Conservation (phyloP, 345 rosid species). For the Linum lewisii region DNA sequence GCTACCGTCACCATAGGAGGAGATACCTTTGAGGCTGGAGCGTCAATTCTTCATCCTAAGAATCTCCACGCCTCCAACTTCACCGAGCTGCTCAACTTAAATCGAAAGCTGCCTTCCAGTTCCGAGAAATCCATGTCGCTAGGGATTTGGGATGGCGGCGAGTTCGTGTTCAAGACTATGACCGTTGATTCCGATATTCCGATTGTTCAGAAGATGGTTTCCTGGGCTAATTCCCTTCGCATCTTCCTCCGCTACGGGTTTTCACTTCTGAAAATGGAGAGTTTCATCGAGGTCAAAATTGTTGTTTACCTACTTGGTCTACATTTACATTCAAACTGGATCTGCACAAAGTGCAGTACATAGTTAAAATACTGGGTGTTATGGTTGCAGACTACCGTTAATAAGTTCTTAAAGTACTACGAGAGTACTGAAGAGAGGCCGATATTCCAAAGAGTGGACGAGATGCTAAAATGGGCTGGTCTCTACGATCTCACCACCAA, state of each 20-base stretch:
- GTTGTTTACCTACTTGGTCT: background rate
- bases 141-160: constrained; percentile 76
- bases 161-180: constrained; percentile 51
- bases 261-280: constrained; percentile 61
- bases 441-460: constrained; percentile 62
- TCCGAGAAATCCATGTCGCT: constrained; percentile 39
- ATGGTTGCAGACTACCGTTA: constrained; percentile 43
- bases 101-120: constrained; percentile 33
- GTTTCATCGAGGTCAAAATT: constrained; percentile 49
- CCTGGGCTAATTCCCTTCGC: constrained; percentile 43
- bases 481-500: constrained; percentile 58
- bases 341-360: background rate
- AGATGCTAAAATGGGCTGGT: constrained; percentile 86
- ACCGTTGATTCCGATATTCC: constrained; percentile 28
- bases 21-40: constrained; percentile 82
- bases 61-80: constrained; percentile 64
- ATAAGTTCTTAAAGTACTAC: constrained; percentile 69
- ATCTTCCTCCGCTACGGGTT: constrained; percentile 65
- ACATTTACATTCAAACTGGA: background rate
- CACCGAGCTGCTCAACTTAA: constrained; percentile 38
- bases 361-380: background rate
- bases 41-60: constrained; percentile 81
- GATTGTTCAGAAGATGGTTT: constrained; percentile 42
- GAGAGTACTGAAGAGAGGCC: constrained; percentile 56
- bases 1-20: constrained; percentile 49